Percentiles rank a stretch among this genome's conserved stretches.
Conservation (phyloP, 306 rosid genomes). For the Carpinus viminea region DNA sequence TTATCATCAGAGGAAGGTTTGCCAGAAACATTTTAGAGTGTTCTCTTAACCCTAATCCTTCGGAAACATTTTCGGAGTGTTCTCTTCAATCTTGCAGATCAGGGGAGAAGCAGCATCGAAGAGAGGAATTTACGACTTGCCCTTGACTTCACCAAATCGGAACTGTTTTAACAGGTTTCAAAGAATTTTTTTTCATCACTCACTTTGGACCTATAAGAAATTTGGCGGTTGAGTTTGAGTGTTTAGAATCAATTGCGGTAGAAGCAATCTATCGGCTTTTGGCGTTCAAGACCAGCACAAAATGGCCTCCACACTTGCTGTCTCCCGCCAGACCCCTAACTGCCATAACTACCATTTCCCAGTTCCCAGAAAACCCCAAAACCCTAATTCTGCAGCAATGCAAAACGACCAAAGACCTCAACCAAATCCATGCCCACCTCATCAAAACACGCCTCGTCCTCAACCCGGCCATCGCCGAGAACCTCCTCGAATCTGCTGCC, state of each 20-base stretch:
- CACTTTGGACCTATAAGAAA: too few relatives aligned
- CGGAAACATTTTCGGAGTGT: too few relatives aligned
- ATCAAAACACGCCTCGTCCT: constrained; percentile 58
- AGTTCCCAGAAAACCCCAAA: constrained; percentile 57
- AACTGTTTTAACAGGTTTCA: too few relatives aligned
- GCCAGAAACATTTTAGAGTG: too few relatives aligned
- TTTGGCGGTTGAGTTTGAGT: neutral
- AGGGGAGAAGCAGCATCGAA: too few relatives aligned
- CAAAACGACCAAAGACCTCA: constrained; percentile 47
- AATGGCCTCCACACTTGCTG: constrained; percentile 23
- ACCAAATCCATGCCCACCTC: constrained; percentile 66
- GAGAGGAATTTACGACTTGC: too few relatives aligned
- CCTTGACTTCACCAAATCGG: too few relatives aligned
- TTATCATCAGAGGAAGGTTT: too few relatives aligned
- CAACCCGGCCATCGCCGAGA: constrained; percentile 42
- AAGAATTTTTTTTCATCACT: too few relatives aligned
- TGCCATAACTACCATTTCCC: constrained; percentile 27
- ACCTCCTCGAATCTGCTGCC: constrained; percentile 62
- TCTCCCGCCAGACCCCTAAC: constrained; percentile 39
- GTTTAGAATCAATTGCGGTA: neutral
- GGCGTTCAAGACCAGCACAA: neutral
- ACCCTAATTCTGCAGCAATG: constrained; percentile 49
- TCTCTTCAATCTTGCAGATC: too few relatives aligned
- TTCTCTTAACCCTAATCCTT: too few relatives aligned
- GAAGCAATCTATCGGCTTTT: neutral